Conservation (phyloP, 805 yeast species). For the Wickerhamomyces canadensis region DNA sequence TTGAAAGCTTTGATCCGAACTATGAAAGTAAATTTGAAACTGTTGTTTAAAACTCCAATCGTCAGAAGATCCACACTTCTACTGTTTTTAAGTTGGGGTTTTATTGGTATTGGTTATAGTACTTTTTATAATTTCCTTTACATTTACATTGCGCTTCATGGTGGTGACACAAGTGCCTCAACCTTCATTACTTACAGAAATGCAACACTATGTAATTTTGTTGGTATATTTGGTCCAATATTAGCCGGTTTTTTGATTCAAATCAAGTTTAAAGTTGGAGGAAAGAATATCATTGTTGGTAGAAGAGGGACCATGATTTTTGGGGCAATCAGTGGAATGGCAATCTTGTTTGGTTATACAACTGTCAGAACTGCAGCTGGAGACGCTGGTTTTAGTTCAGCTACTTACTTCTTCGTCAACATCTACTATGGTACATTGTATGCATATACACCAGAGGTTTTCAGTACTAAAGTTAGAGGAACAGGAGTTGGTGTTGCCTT, state of each 20-base stretch:
- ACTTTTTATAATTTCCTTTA: constrained; percentile 48
- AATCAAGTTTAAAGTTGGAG: constrained; percentile 10
- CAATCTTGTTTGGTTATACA: constrained; percentile 57
- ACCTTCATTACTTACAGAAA: constrained; percentile 40
- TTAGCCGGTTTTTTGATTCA: constrained; percentile 34
- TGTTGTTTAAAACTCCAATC: constrained; percentile 37
- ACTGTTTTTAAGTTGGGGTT: constrained; percentile 44
- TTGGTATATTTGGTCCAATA: constrained; percentile 44
- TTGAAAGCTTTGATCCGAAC: constrained; percentile 14
- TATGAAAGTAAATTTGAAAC: constrained; percentile 32
- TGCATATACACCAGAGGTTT: constrained; percentile 63
- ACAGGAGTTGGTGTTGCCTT: constrained; percentile 59
- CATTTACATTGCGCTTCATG: constrained; percentile 43
- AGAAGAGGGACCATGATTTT: constrained; percentile 51
- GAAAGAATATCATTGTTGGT: constrained; percentile 30
- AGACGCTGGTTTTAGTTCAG: constrained; percentile 45
- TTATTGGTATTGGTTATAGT: constrained; percentile 50
- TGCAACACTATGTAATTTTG: constrained; percentile 38
- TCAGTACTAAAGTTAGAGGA: constrained; percentile 47
- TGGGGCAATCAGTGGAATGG: constrained; percentile 50
- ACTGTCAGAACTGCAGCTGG: constrained; percentile 47
- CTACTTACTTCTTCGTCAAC: constrained; percentile 42
- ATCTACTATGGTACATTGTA: constrained; percentile 54
- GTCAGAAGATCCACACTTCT: constrained; percentile 38
- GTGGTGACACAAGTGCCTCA: constrained; percentile 39